Evolutionary conservation across 129 eudicot genomes (phyloP).

Genomic region (Cynara cardunculus): DNA sequence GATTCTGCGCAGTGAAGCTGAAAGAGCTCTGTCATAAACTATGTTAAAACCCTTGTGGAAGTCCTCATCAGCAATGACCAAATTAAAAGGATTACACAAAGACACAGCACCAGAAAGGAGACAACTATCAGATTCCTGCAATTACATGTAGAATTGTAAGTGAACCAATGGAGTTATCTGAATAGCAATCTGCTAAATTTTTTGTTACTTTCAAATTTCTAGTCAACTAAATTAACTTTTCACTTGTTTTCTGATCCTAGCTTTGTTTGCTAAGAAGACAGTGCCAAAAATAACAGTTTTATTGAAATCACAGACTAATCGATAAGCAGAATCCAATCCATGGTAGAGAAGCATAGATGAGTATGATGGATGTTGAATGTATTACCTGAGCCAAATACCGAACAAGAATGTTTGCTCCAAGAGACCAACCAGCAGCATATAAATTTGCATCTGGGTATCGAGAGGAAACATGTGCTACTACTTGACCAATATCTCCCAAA

Average conservation of each 20-base stretch:
- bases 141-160: slow-evolving; percentile 8
- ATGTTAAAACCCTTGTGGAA: slow-evolving; percentile 79
- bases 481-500: slow-evolving; percentile 80
- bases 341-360: too few relatives aligned
- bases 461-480: slow-evolving; percentile 60
- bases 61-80: slow-evolving; percentile 82
- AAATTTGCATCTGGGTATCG: slow-evolving; percentile 73
- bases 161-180: slow-evolving; percentile 7
- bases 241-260: not conserved
- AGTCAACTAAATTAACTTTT: not conserved
- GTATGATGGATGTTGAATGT: not conserved
- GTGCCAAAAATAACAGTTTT: not conserved
- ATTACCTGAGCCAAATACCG: slow-evolving; percentile 84
- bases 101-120: slow-evolving; percentile 94
- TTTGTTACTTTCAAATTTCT: not conserved
- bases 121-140: slow-evolving; percentile 72
- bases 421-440: slow-evolving; percentile 97
- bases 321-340: not conserved
- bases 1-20: slow-evolving; percentile 66
- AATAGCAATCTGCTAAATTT: not conserved
- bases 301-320: not conserved
- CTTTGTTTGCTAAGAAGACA: not conserved
- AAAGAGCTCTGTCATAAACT: slow-evolving; percentile 77
- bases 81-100: slow-evolving; percentile 89
- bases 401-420: slow-evolving; percentile 95